These are phyloP conservation scores for Russula olivacea DNA, from an alignment of 768 basidiomycete species.

Conservation along the genomic window DNA sequence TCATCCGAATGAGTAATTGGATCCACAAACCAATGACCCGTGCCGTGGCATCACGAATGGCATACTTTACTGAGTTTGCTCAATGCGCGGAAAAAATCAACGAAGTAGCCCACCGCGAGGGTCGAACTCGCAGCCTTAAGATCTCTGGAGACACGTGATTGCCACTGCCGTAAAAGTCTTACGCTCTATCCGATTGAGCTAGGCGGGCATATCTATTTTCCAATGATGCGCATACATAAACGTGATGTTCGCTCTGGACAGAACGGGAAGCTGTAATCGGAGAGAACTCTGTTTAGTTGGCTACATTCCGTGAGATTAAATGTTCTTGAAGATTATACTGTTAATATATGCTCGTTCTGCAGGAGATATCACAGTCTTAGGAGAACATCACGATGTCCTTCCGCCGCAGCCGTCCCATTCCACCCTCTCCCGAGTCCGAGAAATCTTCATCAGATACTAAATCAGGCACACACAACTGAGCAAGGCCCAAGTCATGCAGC, in stretches of 20 bases:
- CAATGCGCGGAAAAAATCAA: background rate
- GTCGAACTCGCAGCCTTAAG: constrained; percentile 61
- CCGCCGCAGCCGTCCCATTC: background rate
- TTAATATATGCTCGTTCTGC: background rate
- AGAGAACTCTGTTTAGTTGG: background rate
- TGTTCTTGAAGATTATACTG: background rate
- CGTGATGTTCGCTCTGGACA: background rate
- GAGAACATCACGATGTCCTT: background rate
- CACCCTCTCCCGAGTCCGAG: background rate
- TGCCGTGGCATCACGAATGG: no score
- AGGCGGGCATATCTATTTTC: constrained; percentile 38
- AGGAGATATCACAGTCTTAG: background rate
- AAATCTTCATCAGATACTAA: constrained; percentile 24
- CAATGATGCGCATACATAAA: background rate
- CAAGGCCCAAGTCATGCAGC: constrained; percentile 65
- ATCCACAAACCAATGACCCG: no score
- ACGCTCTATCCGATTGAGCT: constrained; percentile 59
- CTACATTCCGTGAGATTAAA: background rate
- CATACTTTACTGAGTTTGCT: no score
- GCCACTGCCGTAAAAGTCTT: constrained; percentile 43
- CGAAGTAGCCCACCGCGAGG: constrained; percentile 51
- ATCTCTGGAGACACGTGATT: constrained; percentile 28
- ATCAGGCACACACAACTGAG: constrained; percentile 44
- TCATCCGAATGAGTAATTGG: no score
- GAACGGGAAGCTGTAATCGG: no score